A percentile compares a stretch with the other conserved stretches of the same genome.
These are phyloP conservation scores for Hyphodiscus sp. DNA, from an alignment of 2,329 filamentous ascomycete species.

Conservation along the genomic window DNA sequence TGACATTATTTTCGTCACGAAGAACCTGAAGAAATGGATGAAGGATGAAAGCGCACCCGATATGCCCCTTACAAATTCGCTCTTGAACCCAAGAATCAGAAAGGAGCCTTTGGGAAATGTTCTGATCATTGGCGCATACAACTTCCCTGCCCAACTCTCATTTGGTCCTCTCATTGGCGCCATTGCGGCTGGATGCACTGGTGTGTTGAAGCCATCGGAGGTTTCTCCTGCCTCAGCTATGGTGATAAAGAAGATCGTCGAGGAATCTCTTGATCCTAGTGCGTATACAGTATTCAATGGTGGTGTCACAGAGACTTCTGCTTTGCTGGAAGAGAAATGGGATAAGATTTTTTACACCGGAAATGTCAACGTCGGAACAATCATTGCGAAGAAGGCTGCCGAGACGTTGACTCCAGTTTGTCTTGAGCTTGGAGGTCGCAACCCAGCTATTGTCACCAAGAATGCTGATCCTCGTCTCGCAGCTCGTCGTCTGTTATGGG, in stretches of 20 bases:
- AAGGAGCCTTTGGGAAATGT: slow-evolving; percentile 84
- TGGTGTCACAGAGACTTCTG: slow-evolving; percentile 70
- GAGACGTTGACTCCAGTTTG: slow-evolving; percentile 80
- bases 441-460: slow-evolving; percentile 87
- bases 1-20: slow-evolving; percentile 72
- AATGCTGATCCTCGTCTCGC: slow-evolving; percentile 74
- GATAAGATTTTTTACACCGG: slow-evolving; percentile 99
- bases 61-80: slow-evolving; percentile 59
- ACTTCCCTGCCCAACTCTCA: slow-evolving; percentile 82
- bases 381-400: slow-evolving; percentile 85
- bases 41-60: slow-evolving; percentile 73
- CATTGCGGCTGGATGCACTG: slow-evolving; percentile 87
- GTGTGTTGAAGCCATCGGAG: slow-evolving; percentile 87
- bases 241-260: slow-evolving; percentile 72
- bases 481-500: slow-evolving; percentile 80
- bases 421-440: slow-evolving; percentile 84
- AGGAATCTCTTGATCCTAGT: slow-evolving; percentile 67
- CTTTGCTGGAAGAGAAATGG: slow-evolving; percentile 82
- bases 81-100: slow-evolving; percentile 67
- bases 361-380: slow-evolving; percentile 68
- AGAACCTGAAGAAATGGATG: slow-evolving; percentile 74
- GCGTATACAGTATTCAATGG: slow-evolving; percentile 79
- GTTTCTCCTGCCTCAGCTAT: slow-evolving; percentile 68
- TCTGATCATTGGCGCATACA: slow-evolving; percentile 87
- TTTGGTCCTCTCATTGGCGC: slow-evolving; percentile 78